Base-by-base conservation (phyloP, 1,284 basidiomycete genomes). In the Vanrija pseudolonga region DNA sequence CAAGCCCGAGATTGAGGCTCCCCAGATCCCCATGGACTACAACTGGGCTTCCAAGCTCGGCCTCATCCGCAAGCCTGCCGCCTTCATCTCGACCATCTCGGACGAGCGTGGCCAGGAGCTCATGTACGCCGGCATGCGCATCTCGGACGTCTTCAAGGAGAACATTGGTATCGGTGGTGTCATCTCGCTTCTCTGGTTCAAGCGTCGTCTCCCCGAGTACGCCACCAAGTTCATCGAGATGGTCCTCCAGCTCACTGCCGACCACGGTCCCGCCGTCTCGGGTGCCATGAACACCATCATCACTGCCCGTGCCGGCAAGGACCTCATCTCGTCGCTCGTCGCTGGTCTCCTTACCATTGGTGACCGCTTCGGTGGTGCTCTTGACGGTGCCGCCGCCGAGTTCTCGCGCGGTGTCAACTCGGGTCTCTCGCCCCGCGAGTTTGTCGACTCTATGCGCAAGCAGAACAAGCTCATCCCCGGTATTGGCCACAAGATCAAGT, bases 401-500 rank as follows among this genome's bases (percentile, higher is more conserved):
- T 98, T 98, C 84, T 90, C 90, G 19, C 82, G 84, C 59, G 95
- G 93, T 51, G 84, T 87, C 53, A 90, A 93, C 75, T 88, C 87
- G 36, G 95, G 94, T 55, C 82, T 94, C 68, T 96, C 92, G 11
- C 93, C 95, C 22, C 85, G 95, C 71, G 95, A 98, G 79, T 98
- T 98, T 70, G 95, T 98, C 67, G 95, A 98, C 80, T 85, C 87
- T 68, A 90, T 90, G 78, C 85, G 95, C 73, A 94, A 94, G 81
- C 85, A 85, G 45, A 98, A 98, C 84, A 94, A 93, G 80, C 87
- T 98, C 66, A 75, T 98, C 80, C 90, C 89, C 63, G 95, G 95
- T 82, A 98, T 98, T 68, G 95, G 95, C 54, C 95, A 98, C 86
- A 98, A 98, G 85, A 97, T 98, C 83, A 98, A 98, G 87, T 91